phyloP scores from a whole-genome alignment of 169 alveolate species.

The Cryptosporidium tyzzeri region DNA sequence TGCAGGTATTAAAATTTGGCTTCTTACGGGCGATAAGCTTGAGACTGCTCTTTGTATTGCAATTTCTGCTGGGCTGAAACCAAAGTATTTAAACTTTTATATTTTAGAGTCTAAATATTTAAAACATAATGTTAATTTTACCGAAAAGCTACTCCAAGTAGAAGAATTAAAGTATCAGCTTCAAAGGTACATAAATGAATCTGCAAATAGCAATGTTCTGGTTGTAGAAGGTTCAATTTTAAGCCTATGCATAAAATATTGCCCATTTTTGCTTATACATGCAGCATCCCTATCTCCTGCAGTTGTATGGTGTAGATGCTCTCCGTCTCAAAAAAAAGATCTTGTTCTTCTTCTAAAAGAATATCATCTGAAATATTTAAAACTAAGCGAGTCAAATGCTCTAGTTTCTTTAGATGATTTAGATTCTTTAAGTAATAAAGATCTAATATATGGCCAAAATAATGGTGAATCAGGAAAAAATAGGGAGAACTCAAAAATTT shows the following conservation, averaged over 20 bases:
- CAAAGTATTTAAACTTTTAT: conserved; percentile 81
- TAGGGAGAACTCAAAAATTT: background rate
- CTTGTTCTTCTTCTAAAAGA: conserved; percentile 85
- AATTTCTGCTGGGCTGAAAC: conserved; percentile 94
- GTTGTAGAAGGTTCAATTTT: conserved; percentile 90
- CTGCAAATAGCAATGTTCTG: conserved; percentile 75
- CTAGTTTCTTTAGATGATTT: conserved; percentile 13
- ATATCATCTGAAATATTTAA: conserved; percentile 40
- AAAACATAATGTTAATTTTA: conserved; percentile 12
- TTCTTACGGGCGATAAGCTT: conserved; percentile 99
- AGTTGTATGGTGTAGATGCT: conserved; percentile 97
- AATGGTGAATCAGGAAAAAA: background rate
- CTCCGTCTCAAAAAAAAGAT: conserved; percentile 98
- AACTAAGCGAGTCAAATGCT: background rate
- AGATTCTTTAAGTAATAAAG: background rate
- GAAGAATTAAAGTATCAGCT: conserved; percentile 37
- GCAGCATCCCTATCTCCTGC: conserved; percentile 90
- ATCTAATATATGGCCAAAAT: background rate
- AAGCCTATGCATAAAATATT: conserved; percentile 81
- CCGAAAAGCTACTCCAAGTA: conserved; percentile 13
- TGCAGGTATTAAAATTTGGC: conserved; percentile 98
- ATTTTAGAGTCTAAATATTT: conserved; percentile 61
- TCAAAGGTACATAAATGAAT: conserved; percentile 21
- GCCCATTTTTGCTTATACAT: conserved; percentile 85
- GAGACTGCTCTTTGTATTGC: conserved; percentile 99